Evolutionary conservation across 306 rosid genomes (phyloP).

Genomic region (Gynostemma pentaphyllum): DNA sequence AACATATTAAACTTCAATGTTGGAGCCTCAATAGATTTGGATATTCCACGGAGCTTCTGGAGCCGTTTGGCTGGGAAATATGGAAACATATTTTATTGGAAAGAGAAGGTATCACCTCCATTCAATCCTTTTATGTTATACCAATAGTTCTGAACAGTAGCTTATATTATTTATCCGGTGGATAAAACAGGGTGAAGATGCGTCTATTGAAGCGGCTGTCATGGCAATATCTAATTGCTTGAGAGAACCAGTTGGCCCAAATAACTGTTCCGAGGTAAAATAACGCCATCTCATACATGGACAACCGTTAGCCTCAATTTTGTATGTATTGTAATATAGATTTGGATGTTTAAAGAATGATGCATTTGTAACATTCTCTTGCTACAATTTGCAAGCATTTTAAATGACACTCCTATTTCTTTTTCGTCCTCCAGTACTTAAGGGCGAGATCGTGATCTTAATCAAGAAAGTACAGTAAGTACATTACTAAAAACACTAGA

Average conservation of each 20-base stretch:
- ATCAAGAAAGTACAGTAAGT: neutral
- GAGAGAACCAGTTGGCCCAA: conserved; percentile 76
- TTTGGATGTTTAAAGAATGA: neutral
- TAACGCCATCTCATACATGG: conserved; percentile 9
- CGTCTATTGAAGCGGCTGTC: conserved; percentile 87
- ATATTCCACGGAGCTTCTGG: conserved; percentile 92
- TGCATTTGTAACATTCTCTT: neutral
- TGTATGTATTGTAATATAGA: neutral
- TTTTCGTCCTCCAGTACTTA: neutral
- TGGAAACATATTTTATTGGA: conserved; percentile 92
- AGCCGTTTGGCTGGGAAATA: conserved; percentile 93
- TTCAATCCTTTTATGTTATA: neutral
- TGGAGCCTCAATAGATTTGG: conserved; percentile 76
- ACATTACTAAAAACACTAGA: neutral
- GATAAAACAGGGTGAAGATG: conserved; percentile 79
- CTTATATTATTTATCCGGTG: neutral
- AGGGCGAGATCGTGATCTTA: too few relatives aligned
- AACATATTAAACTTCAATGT: conserved; percentile 90
- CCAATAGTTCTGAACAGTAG: neutral
- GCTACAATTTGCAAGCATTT: neutral
- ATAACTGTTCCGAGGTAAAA: conserved; percentile 79
- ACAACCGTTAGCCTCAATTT: neutral
- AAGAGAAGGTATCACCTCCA: conserved; percentile 53
- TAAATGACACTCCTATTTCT: neutral
- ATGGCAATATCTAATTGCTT: conserved; percentile 80